Evolutionary conservation across 1,284 basidiomycete genomes (phyloP), one percentile per base, ranked within the genome.

Genomic region (Heterobasidion annosum): DNA sequence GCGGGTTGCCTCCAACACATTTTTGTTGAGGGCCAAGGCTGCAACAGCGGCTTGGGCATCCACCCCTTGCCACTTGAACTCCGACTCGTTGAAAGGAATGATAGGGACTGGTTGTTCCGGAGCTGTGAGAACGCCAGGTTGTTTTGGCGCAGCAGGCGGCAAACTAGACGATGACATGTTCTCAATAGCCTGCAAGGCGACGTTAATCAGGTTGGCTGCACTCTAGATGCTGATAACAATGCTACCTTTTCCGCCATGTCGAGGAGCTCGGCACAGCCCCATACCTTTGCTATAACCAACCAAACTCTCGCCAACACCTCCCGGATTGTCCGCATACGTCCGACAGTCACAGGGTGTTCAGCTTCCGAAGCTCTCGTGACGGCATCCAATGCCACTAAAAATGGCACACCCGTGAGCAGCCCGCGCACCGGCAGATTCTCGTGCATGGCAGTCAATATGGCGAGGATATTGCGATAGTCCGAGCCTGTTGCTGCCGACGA

Each of bases 391-490:
- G 89, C 83, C 34, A 93, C 66, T 42, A 98, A 70, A 87, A 96
- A 94, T 1, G 95, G 94, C 35, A 92, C 73, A 34, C 90, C 85
- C 0, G 86, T 83, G 18, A 93, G 68, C 40, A 96, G 64, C 1
- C 86, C 86, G 25, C 86, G 79, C 33, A 86, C 70, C 0, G 94
- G 91, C 15, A 88, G 67, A 44, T 85, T 76, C 52, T 83, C 74
- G 50, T 93, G 84, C 13, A 91, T 72, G 2, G 79, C 78, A 15
- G 74, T 76, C 34, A 98, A 75, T 48, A 95, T 76, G 43, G 78
- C 73, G n/a, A 87, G 70, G 42, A 93, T 79, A 59, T 85, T 81
- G 1, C 82, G 73, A 65, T 91, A 94, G 66, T 98, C 95, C 37
- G 84, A 82, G 12, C 87, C 73, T 3, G 76, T 76, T 2, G 81